phyloP scores from a whole-genome alignment of 2,329 filamentous ascomycete species.

The Chaetomium strumarium region DNA sequence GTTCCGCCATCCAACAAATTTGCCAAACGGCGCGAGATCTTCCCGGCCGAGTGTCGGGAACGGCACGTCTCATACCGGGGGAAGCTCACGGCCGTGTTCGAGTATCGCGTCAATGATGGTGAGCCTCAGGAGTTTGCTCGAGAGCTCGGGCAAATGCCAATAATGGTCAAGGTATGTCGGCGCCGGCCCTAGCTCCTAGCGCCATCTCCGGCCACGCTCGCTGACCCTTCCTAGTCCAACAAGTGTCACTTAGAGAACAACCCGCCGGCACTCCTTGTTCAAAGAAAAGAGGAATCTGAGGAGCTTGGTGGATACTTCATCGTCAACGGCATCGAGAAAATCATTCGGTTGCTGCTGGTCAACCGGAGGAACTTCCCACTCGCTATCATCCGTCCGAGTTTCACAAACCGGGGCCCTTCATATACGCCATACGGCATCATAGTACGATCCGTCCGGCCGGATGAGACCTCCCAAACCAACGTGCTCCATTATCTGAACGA shows the following conservation, averaged over 20 bases:
- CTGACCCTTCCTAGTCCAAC: constrained; percentile 59
- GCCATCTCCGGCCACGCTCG: constrained; percentile 22
- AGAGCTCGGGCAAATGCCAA: constrained; percentile 81
- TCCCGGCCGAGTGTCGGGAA: constrained; percentile 90
- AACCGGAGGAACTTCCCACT: constrained; percentile 91
- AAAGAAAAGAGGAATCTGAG: constrained; percentile 89
- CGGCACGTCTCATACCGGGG: constrained; percentile 88
- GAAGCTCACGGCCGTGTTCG: constrained; percentile 73
- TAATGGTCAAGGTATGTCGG: constrained; percentile 76
- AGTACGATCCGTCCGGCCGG: constrained; percentile 86
- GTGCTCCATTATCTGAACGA: constrained; percentile 93
- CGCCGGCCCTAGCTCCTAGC: neutral
- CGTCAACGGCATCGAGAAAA: constrained; percentile 95
- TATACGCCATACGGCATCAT: constrained; percentile 91
- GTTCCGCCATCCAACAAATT: constrained; percentile 80
- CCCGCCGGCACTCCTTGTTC: constrained; percentile 74
- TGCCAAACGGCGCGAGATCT: constrained; percentile 75
- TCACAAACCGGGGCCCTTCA: constrained; percentile 75
- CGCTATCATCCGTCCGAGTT: constrained; percentile 87
- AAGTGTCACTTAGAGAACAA: constrained; percentile 84
- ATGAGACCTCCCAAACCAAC: constrained; percentile 97
- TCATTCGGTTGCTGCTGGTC: constrained; percentile 86
- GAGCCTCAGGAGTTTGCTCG: constrained; percentile 76
- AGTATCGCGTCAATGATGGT: constrained; percentile 81
- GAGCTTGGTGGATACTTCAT: constrained; percentile 96